These are phyloP conservation scores for Eucalyptus guilfoylei DNA, from an alignment of 345 rosid genomes.

Conservation along the genomic window DNA sequence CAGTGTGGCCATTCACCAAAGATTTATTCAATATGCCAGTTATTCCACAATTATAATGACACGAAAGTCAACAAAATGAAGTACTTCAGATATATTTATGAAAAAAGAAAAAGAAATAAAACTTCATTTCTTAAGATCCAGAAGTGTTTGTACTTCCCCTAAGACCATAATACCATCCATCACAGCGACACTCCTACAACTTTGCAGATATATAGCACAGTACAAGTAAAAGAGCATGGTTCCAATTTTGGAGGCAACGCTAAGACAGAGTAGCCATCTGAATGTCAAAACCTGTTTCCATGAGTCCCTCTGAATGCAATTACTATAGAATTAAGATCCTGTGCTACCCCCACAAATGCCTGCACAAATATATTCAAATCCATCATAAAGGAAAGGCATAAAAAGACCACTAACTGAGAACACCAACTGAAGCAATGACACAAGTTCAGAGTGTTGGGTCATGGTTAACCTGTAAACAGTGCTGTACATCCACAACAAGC, in stretches of 20 bases:
- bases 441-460: not conserved
- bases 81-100: not conserved
- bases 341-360: constrained; percentile 75
- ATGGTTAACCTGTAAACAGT: constrained; percentile 70
- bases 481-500: constrained; percentile 68
- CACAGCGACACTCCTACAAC: not conserved
- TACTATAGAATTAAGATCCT: constrained; percentile 48
- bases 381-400: not conserved
- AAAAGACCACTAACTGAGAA: not conserved
- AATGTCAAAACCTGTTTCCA: constrained; percentile 36
- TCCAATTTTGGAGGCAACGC: not conserved
- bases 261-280: not conserved
- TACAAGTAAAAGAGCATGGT: not conserved
- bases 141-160: not conserved
- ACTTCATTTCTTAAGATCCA: not conserved
- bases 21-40: not conserved
- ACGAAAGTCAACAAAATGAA: not conserved
- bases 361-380: constrained; percentile 1
- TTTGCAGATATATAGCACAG: not conserved
- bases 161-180: not conserved
- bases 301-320: constrained; percentile 85
- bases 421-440: not conserved
- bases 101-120: not conserved
- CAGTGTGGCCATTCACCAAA: not conserved
- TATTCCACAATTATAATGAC: not conserved